Evolutionary conservation across 352 stramenopile species (phyloP), one percentile per base, ranked within the genome.

Genomic region (Pythium chondricola): DNA sequence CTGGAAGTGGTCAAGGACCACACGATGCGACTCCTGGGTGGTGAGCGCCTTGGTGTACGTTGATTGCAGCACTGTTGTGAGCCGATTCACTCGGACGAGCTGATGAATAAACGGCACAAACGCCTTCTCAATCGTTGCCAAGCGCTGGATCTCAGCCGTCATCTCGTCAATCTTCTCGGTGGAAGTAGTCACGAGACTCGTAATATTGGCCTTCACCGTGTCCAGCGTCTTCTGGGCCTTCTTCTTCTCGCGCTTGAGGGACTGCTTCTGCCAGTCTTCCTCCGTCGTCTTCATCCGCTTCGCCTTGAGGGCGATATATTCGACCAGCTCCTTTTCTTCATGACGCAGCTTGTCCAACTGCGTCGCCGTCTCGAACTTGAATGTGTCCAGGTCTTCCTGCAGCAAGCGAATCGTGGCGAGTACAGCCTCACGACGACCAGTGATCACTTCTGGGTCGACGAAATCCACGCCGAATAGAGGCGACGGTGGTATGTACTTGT

Each of bases 181-280:
- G 2, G 74, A 90, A 13, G 63, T 71, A 11, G 56, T 47, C 16
- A 71, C 63, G 6, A 90, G 51, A 2, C 30, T 40, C 6, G 53
- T 33, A 22, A 85, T 57, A 41, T 74, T 78, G 18, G 78, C 56
- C 54, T 88, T 63, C 21, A 88, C 59, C 20, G 73, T 59, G 3
- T 69, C 58, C 2, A 88, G 58, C 4, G 69, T 86, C 36, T 78
- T 84, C 36, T 69, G 69, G 8, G 81, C 78, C 38, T 88, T 90
- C 63, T 93, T 93, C 46, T 74, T 80, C 21, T 90, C 81, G 9
- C 80, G 74, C 55, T 90, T 85, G 13, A 93, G 56, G 31, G 81
- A 85, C 39, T 90, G 81, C 32, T 80, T 80, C 39, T 93, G 81
- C 76, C 81, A 93, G 39, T 88, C 81, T 44, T 93, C 76, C 5